Evolutionary conservation across 371 early-diverging fungal species (phyloP).

Genomic region (Gilbertella persicaria): DNA sequence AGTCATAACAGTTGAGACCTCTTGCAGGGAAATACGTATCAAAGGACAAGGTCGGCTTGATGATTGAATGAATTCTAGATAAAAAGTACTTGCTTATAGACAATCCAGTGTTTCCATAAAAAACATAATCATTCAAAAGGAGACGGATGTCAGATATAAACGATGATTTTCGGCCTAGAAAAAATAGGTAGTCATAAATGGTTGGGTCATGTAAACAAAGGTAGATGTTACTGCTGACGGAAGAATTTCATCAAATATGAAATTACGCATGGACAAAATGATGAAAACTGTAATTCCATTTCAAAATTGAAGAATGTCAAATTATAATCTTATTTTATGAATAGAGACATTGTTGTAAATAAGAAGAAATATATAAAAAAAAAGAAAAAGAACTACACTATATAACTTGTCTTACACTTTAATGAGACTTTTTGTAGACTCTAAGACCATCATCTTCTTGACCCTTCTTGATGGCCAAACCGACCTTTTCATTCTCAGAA

Average conservation of each 20-base stretch:
- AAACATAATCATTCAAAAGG: constrained; percentile 4
- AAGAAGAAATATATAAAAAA: constrained; percentile 1
- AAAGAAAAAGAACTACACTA: background rate
- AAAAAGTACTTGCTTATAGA: constrained; percentile 5
- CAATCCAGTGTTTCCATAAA: background rate
- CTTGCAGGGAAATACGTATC: background rate
- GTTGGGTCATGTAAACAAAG: no score
- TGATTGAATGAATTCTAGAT: background rate
- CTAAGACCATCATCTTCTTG: constrained; percentile 34
- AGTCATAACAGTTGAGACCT: no score
- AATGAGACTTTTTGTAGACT: constrained; percentile 36
- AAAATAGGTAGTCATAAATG: no score
- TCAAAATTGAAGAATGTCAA: no score
- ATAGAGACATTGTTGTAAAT: no score
- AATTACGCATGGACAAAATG: no score
- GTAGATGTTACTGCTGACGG: no score
- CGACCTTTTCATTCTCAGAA: constrained; percentile 38
- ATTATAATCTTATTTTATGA: no score
- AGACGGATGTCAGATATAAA: constrained; percentile 16
- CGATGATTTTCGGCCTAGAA: no score
- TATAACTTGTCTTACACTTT: background rate
- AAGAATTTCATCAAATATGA: no score
- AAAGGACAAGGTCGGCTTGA: background rate
- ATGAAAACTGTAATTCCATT: no score
- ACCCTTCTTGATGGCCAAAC: constrained; percentile 45